A percentile compares a stretch with the other conserved stretches of the same genome.
Evolutionary conservation across 2,329 filamentous ascomycete genomes (phyloP).

Genomic region (Dothiorella sarmentorum): DNA sequence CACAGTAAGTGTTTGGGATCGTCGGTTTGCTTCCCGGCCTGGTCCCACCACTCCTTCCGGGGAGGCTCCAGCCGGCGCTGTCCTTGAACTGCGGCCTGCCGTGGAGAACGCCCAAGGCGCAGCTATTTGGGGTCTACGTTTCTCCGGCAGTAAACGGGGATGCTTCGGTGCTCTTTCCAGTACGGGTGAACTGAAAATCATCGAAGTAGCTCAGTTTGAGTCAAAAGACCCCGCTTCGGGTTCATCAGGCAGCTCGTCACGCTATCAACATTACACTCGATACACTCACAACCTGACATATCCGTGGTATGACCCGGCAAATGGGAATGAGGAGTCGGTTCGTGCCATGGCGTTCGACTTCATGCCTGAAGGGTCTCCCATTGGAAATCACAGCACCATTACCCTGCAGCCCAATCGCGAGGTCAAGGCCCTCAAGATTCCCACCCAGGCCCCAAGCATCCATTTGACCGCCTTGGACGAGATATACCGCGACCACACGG

Average conservation of each 20-base stretch:
- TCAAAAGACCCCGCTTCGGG: constrained; percentile 20
- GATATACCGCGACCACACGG: constrained; percentile 35
- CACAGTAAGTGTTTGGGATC: constrained; percentile 74
- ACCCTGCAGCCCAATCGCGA: constrained; percentile 51
- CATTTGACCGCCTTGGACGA: constrained; percentile 45
- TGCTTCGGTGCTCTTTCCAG: constrained; percentile 58
- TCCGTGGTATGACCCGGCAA: constrained; percentile 46
- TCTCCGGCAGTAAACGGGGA: constrained; percentile 56
- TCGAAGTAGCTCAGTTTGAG: constrained; percentile 53
- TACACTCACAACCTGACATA: constrained; percentile 40
- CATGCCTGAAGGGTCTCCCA: constrained; percentile 45
- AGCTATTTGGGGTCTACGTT: constrained; percentile 61
- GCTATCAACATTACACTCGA: constrained; percentile 44
- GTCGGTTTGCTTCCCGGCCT: constrained; percentile 48
- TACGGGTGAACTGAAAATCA: constrained; percentile 56
- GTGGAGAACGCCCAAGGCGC: constrained; percentile 48
- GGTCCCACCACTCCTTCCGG: constrained; percentile 37
- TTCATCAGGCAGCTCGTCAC: constrained; percentile 29
- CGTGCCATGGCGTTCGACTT: constrained; percentile 61
- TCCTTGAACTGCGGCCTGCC: constrained; percentile 56
- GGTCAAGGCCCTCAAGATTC: constrained; percentile 49
- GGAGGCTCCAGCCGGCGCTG: constrained; percentile 53
- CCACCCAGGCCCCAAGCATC: constrained; percentile 41
- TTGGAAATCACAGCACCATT: constrained; percentile 50
- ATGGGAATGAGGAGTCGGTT: constrained; percentile 44